A percentile compares a stretch with the other conserved stretches of the same genome.
Conservation (phyloP, 1,139 yeast genomes). For the Suhomyces wounanorum region DNA sequence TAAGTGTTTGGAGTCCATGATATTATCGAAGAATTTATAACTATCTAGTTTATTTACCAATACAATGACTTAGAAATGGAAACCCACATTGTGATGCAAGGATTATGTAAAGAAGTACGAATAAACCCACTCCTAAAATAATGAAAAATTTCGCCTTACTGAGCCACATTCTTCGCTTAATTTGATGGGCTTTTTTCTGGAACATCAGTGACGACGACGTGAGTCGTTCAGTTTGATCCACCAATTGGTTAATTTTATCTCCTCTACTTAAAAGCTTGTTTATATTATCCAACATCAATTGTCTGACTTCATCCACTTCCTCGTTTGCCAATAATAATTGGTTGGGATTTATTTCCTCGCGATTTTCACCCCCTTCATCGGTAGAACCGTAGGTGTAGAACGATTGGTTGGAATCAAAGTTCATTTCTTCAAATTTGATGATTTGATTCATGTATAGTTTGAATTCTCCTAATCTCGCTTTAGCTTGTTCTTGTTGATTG, state of each 20-base stretch:
- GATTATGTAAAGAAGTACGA: slow-evolving; percentile 41
- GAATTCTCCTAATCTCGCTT: slow-evolving; percentile 46
- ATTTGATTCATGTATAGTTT: slow-evolving; percentile 55
- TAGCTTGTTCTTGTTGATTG: slow-evolving; percentile 17
- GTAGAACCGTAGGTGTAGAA: slow-evolving; percentile 36
- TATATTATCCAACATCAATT: slow-evolving; percentile 68
- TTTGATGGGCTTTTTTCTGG: slow-evolving; percentile 66
- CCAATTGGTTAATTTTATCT: slow-evolving; percentile 71
- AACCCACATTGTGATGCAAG: slow-evolving; percentile 55
- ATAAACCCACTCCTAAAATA: slow-evolving; percentile 26
- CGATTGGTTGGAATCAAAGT: slow-evolving; percentile 39
- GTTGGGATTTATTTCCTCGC: slow-evolving; percentile 36
- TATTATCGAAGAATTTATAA: not conserved
- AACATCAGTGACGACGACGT: slow-evolving; percentile 71
- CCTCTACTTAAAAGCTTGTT: slow-evolving; percentile 75
- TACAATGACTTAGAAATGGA: slow-evolving; percentile 41
- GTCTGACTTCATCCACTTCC: slow-evolving; percentile 56
- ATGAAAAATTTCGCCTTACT: slow-evolving; percentile 49
- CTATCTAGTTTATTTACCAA: slow-evolving; percentile 11
- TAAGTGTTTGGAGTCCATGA: not conserved
- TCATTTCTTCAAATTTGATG: slow-evolving; percentile 51
- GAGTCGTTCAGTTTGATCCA: slow-evolving; percentile 78
- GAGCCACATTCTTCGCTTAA: slow-evolving; percentile 71
- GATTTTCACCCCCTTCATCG: slow-evolving; percentile 19
- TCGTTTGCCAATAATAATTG: slow-evolving; percentile 46